These are phyloP conservation scores for Xylariaceae sp. DNA, from an alignment of 2,329 filamentous ascomycete genomes.

Conservation along the genomic window DNA sequence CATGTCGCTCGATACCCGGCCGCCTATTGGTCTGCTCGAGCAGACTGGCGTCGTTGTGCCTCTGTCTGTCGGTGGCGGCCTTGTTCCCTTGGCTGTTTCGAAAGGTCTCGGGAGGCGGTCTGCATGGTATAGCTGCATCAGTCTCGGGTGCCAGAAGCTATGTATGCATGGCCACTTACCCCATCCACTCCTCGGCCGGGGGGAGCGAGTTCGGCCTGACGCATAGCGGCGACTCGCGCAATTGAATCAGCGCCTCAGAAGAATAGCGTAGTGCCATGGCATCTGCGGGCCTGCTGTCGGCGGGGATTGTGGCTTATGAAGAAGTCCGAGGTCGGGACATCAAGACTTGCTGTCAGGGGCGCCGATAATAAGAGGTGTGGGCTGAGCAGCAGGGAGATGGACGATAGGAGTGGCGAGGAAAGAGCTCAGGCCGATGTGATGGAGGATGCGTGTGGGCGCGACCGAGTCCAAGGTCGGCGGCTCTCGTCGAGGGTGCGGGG, in stretches of 20 bases:
- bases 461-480: too few species aligned
- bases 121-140: constrained; percentile 18
- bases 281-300: too few species aligned
- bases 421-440: too few species aligned
- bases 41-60: constrained; percentile 35
- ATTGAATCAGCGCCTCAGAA: constrained; percentile 63
- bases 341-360: too few species aligned
- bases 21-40: constrained; percentile 45
- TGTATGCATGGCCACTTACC: constrained; percentile 45
- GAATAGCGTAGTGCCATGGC: constrained; percentile 61
- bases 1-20: constrained; percentile 43
- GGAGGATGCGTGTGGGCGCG: too few species aligned
- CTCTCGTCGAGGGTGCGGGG: neutral
- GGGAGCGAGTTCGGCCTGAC: constrained; percentile 72
- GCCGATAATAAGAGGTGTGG: too few species aligned
- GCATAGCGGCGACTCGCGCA: constrained; percentile 78
- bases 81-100: constrained; percentile 36
- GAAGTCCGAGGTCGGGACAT: too few species aligned
- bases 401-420: constrained; percentile 2
- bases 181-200: constrained; percentile 92
- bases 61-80: constrained; percentile 34
- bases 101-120: constrained; percentile 36
- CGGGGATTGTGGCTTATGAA: too few species aligned
- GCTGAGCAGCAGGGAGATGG: too few species aligned
- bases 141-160: neutral